Evolutionary conservation across 2,329 filamentous ascomycete species (phyloP), one percentile per base, ranked within the genome.

Genomic region (Colletotrichum gloeosporioides): DNA sequence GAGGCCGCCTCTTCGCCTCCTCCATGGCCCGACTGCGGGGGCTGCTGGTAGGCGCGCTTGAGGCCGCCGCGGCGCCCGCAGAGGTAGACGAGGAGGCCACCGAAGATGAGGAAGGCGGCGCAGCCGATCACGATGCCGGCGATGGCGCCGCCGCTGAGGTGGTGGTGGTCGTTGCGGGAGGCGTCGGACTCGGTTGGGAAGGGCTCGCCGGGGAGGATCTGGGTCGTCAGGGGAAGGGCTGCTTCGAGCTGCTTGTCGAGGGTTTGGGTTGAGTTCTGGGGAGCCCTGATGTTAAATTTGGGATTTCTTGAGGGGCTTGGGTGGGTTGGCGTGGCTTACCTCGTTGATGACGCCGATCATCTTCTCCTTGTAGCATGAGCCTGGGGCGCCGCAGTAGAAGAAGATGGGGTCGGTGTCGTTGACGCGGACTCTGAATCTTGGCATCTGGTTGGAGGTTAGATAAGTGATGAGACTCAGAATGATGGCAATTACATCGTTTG

Each of bases 271-370:
- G 82, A 70, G 78, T 91, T 92, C 80, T 84, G 53, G 4, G 44
- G n/a, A 53, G 44, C 6, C 39, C 59, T 10, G 4, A 22, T 34
- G 70, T 80, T 55, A 81, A 79, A 9, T 16, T 31, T 65, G 32
- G 55, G 70, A 6, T 63, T 55, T 18, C 44, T 22, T 6, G 18
- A 1, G 34, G 29, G 22, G 39, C 4, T 57, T 27, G 15, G 1
- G 0, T 8, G 31, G 63, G n/a, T 6, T 10, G 32, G 25, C 34
- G 8, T 31, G 25, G 73, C 87, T 76, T 86, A 92, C 90, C 8
- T 93, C 90, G 80, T 96, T 96, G 79, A 96, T 93, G 2, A 91
- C 93, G 4, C 94, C 94, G 18, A 96, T 89, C 94, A 96, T 96
- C 27, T 91, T 89, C 59, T 93, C 89, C 4, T 85, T 82, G 4